A percentile compares a stretch with the other conserved stretches of the same genome.
Conservation (phyloP, 306 rosid genomes). For the Cucurbita argyrosperma region DNA sequence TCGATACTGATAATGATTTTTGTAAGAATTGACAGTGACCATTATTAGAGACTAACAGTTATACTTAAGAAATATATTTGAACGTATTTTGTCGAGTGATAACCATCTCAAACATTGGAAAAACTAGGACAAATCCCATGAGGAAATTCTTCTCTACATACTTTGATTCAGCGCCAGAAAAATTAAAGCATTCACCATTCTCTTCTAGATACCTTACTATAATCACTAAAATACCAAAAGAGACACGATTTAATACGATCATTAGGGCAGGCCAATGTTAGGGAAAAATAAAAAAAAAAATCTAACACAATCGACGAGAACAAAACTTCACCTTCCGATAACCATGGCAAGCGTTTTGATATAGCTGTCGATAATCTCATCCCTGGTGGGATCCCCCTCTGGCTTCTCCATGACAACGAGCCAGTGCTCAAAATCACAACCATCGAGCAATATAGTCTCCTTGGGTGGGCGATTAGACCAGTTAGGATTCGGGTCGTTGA, state of each 20-base stretch:
- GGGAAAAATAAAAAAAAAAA: background rate
- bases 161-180: background rate
- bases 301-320: background rate
- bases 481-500: constrained; percentile 80
- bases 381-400: constrained; percentile 50
- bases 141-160: background rate
- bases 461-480: constrained; percentile 92
- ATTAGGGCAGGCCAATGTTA: background rate
- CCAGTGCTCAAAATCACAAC: constrained; percentile 98
- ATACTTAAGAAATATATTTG: background rate
- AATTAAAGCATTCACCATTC: background rate
- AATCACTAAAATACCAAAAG: background rate
- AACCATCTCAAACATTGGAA: background rate
- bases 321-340: constrained; percentile 44
- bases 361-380: constrained; percentile 61
- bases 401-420: constrained; percentile 88
- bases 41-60: background rate
- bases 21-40: background rate
- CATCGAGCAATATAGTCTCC: constrained; percentile 86
- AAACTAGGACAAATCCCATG: background rate
- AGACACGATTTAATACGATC: background rate
- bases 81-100: background rate
- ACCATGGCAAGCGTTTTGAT: constrained; percentile 61
- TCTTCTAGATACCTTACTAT: background rate
- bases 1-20: constrained; percentile 4